Evolutionary conservation across 1,139 yeast species (phyloP), one percentile per base, ranked within the genome.

Genomic region (Protomyces lactucae-debilis): DNA sequence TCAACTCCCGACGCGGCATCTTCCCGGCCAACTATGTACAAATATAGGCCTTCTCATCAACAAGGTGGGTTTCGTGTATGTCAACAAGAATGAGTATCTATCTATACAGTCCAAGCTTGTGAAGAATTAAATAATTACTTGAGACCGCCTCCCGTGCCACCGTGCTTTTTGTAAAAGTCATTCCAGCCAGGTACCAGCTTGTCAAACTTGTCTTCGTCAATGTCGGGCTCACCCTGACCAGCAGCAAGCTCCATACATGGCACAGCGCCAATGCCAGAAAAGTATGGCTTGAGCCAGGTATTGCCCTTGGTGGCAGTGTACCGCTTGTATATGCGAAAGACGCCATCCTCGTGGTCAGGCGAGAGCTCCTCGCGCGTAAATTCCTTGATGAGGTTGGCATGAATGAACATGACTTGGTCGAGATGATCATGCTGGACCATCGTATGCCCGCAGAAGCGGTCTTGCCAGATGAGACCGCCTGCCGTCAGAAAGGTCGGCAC

Each of bases 11-110:
- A 65, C 88, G 89, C 69, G 99, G 99, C 60, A 91, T 92, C 32
- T 93, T 93, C 81, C 99, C 99, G 9, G 99, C 99, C 1, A 93
- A 93, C 74, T 93, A 93, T 73, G 97, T 93, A 53, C 95, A 91
- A 72, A 76, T 91, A n/a, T 43, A 43, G 10, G 48, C 43, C 5
- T 12, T 5, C 6, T 37, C 43, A n/a, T 6, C 43, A 37, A 37
- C 9, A 37, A 12, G 4, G 16, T 4, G 16, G 43, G 2, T 5
- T 37, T 12, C 43, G 43, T 14, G 5, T 9, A 9, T n/a, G 14
- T 37, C 43, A n/a, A 37, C 16, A 37, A 14, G 16, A 37, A 37
- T 37, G 43, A 12, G 43, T n/a, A n/a, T n/a, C 16, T 37, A 37
- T 9, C 43, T n/a, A 37, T 37, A 37, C 43, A 12, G 9, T 37